phyloP scores from a whole-genome alignment of 1,284 basidiomycete species.

The Coniferiporia sulphurascens region DNA sequence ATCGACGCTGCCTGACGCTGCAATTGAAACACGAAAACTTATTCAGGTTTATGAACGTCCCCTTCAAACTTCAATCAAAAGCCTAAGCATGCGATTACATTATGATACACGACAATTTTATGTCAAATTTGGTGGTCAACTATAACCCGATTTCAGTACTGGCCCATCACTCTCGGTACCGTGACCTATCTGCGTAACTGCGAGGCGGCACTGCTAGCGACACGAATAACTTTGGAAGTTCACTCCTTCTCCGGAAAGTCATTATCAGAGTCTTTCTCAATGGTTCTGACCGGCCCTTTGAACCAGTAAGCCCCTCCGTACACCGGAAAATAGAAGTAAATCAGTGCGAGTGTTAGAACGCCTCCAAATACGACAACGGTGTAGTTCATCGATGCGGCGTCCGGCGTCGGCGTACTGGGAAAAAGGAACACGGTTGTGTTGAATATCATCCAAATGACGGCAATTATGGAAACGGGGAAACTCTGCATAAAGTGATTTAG shows the following conservation, averaged over 20 bases:
- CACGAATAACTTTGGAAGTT: too few species aligned
- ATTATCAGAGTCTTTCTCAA: background rate
- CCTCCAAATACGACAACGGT: slow-evolving; percentile 26
- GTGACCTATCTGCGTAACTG: too few species aligned
- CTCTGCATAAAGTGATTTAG: slow-evolving; percentile 19
- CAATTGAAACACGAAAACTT: too few species aligned
- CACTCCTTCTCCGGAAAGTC: background rate
- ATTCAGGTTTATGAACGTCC: too few species aligned
- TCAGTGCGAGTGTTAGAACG: slow-evolving; percentile 22
- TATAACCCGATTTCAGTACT: too few species aligned
- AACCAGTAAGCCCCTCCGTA: slow-evolving; percentile 30
- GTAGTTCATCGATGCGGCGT: slow-evolving; percentile 25
- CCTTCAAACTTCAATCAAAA: too few species aligned
- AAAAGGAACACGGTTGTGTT: slow-evolving; percentile 28
- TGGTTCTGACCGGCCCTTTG: slow-evolving; percentile 22
- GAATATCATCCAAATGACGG: slow-evolving; percentile 27
- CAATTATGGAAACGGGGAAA: slow-evolving; percentile 23
- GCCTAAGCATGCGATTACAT: too few species aligned
- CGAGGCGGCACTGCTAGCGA: too few species aligned
- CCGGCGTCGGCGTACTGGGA: slow-evolving; percentile 22
- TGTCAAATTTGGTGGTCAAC: too few species aligned
- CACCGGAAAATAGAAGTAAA: slow-evolving; percentile 29
- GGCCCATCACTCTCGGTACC: too few species aligned
- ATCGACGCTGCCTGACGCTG: too few species aligned
- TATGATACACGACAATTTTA: too few species aligned